Evolutionary conservation across 805 yeast genomes (phyloP), one percentile per base, ranked within the genome.

Genomic region (Wickerhamiella parazyma): DNA sequence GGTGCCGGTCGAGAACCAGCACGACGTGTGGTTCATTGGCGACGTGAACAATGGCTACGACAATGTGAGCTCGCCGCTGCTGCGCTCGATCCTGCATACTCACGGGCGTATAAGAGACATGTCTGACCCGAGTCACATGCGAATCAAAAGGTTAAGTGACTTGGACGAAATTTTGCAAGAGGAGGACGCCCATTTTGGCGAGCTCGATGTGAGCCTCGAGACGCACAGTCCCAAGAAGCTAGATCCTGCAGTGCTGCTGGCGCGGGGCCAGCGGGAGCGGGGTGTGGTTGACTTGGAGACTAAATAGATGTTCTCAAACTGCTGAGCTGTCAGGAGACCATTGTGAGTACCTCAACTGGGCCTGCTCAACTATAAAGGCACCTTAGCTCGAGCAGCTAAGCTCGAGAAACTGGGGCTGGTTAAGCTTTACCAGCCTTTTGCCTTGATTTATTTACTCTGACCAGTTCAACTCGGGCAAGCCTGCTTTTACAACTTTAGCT

Each of bases 1-100:
- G 11, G 50, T 49, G 6, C 56, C 54, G 12, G 34, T 44, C 4
- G 45, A 34, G 9, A 38, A 41, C 3, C 45, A 37, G n/a, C 44
- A 49, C 9, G 42, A 49, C 28, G 25, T 47, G 3, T 56, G 53
- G 52, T 56, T 51, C 35, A 42, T 57, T 4, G 61, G 61, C 9
- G 44, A 49, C 7, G 41, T 41, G 6, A 19, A 28, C 3, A 17
- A 20, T 1, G 53, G 54, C 4, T 52, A 52, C 29, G 57, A 53
- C 28, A 51, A 49, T 33, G 37, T 51, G 39, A 17, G 26, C 3
- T 24, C 36, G 6, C 29, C 29, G 1, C 25, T 28, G 5, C 40
- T 51, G 31, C 42, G 42, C 11, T 45, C 45, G 16, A 54, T 40
- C 11, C 43, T 51, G 12, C 28, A 20, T n/a, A 36, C 45, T 17